A percentile compares a stretch with the other conserved stretches of the same genome.
Conservation (phyloP, 106 monocot species). For the Hemerocallis citrina region DNA sequence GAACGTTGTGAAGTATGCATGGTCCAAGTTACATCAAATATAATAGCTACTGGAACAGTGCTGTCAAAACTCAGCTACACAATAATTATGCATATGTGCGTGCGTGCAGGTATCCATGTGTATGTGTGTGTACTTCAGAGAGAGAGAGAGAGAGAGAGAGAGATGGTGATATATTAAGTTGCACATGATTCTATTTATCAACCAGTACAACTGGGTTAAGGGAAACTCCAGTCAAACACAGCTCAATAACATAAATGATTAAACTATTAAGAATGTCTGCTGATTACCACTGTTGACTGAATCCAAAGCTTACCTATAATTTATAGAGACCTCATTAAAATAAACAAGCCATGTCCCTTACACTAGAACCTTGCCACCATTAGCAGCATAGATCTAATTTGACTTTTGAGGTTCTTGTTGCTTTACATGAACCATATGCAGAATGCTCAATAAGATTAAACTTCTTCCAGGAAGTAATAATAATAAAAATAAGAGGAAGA, state of each 20-base stretch:
- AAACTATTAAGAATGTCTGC: neutral
- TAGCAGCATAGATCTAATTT: neutral
- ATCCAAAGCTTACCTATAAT: no score
- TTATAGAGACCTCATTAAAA: neutral
- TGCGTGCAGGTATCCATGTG: no score
- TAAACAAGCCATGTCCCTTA: neutral
- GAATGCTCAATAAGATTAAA: neutral
- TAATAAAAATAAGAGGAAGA: neutral
- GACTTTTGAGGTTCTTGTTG: neutral
- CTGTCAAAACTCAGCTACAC: no score
- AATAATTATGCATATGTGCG: no score
- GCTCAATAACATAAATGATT: neutral
- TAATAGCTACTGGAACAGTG: no score
- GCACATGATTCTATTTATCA: neutral
- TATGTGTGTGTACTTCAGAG: no score
- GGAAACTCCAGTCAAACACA: neutral
- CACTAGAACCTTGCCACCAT: neutral
- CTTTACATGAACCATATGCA: neutral
- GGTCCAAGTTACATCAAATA: no score
- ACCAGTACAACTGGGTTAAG: no score
- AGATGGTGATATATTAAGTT: neutral
- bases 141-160: no score
- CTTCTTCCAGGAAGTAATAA: neutral
- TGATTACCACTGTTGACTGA: neutral
- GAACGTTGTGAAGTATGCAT: no score